Evolutionary conservation across 345 rosid genomes (phyloP).

Genomic region (Brassica cretica): DNA sequence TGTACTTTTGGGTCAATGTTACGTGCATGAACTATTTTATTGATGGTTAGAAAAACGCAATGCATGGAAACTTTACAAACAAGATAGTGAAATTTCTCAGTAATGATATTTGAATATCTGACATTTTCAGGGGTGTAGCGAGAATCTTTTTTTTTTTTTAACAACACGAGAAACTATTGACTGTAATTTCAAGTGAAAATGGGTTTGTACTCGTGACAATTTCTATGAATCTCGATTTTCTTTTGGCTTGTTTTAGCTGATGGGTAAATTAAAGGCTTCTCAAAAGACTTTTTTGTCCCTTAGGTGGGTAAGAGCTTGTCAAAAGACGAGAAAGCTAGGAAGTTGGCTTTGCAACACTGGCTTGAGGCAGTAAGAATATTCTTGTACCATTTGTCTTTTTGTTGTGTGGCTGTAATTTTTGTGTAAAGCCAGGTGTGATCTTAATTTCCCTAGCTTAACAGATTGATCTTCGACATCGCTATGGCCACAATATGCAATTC

Average conservation of each 20-base stretch:
- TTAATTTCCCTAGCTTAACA: slow-evolving; percentile 29
- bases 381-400: background rate
- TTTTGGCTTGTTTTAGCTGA: too few species aligned
- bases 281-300: too few species aligned
- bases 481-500: slow-evolving; percentile 92
- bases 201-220: too few species aligned
- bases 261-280: too few species aligned
- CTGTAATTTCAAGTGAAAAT: too few species aligned
- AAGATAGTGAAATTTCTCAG: too few species aligned
- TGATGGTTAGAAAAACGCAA: background rate
- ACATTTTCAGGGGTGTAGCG: too few species aligned
- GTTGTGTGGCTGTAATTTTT: background rate
- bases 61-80: too few species aligned
- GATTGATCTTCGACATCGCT: slow-evolving; percentile 96
- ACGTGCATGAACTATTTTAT: background rate
- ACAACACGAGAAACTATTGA: too few species aligned
- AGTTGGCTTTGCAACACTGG: slow-evolving; percentile 93
- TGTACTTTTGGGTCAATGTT: background rate
- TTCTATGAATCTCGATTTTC: too few species aligned
- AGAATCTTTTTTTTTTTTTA: too few species aligned
- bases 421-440: slow-evolving; percentile 13
- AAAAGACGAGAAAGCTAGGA: slow-evolving; percentile 75
- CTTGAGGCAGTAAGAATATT: slow-evolving; percentile 76
- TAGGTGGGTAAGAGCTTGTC: slow-evolving; percentile 91
- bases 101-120: too few species aligned